phyloP scores from a whole-genome alignment of 2,329 filamentous ascomycete genomes.

The Amauroascus niger region DNA sequence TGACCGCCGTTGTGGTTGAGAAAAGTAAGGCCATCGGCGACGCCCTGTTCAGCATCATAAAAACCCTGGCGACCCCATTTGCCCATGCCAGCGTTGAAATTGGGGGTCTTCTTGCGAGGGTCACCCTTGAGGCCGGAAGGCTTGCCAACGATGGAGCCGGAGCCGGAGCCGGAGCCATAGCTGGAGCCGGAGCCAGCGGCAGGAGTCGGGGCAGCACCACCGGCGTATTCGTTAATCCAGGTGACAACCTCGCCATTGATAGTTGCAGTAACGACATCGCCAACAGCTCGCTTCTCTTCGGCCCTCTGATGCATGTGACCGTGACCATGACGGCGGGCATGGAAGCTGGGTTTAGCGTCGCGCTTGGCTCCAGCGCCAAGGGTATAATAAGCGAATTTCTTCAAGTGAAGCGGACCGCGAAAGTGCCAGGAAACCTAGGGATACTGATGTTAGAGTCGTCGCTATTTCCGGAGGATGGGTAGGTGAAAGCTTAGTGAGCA shows the following conservation, averaged over 20 bases:
- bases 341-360: constrained; percentile 27
- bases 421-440: constrained; percentile 60
- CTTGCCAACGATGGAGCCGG: constrained; percentile 3
- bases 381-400: constrained; percentile 60
- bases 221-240: constrained; percentile 51
- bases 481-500: too few relatives aligned
- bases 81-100: constrained; percentile 21
- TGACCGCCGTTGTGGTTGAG: constrained; percentile 49
- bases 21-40: constrained; percentile 47
- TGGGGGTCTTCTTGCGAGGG: constrained; percentile 11
- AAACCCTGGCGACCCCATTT: constrained; percentile 40
- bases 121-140: background rate
- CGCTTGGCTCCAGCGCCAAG: constrained; percentile 38
- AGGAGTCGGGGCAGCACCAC: constrained; percentile 20
- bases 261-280: constrained; percentile 46
- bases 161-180: constrained; percentile 5
- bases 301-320: constrained; percentile 33
- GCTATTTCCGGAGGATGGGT: too few relatives aligned
- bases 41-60: constrained; percentile 37
- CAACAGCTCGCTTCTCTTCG: constrained; percentile 42
- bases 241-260: constrained; percentile 50
- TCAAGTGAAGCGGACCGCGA: constrained; percentile 58
- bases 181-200: constrained; percentile 11
- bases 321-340: constrained; percentile 40
- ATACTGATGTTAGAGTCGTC: constrained; percentile 11